These are phyloP conservation scores for Seminavis robusta DNA, from an alignment of 108 stramenopile species.

Conservation along the genomic window DNA sequence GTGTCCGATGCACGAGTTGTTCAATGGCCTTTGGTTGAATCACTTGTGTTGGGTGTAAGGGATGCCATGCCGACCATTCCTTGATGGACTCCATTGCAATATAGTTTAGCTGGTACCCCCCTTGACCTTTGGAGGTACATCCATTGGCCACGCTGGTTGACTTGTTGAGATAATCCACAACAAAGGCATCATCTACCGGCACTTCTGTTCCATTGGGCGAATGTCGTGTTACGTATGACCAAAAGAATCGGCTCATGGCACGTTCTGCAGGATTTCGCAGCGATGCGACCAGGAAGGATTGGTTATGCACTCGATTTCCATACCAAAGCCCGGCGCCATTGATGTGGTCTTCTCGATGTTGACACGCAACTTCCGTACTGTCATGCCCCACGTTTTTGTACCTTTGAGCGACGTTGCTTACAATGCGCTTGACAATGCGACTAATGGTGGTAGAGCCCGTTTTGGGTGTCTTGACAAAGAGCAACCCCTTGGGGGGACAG, in stretches of 20 bases:
- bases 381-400: no score
- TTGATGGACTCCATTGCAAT: background rate
- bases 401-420: no score
- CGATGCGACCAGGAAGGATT: background rate
- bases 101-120: background rate
- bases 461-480: slow-evolving; percentile 28
- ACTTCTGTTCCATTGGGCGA: no score
- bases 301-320: background rate
- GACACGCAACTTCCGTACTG: background rate
- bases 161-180: no score
- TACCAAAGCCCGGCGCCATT: background rate
- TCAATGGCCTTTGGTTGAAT: background rate
- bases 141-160: no score
- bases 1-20: slow-evolving; percentile 1
- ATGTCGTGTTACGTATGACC: no score
- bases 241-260: no score
- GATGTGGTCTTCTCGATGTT: background rate
- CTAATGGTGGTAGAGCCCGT: slow-evolving; percentile 26
- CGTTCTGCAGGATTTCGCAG: background rate
- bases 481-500: slow-evolving; percentile 8
- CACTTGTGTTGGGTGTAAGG: background rate
- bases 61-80: background rate
- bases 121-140: background rate
- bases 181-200: no score
- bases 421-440: slow-evolving; percentile 10